Evolutionary conservation across 768 basidiomycete species (phyloP).

Genomic region (Pluteus cervinus): DNA sequence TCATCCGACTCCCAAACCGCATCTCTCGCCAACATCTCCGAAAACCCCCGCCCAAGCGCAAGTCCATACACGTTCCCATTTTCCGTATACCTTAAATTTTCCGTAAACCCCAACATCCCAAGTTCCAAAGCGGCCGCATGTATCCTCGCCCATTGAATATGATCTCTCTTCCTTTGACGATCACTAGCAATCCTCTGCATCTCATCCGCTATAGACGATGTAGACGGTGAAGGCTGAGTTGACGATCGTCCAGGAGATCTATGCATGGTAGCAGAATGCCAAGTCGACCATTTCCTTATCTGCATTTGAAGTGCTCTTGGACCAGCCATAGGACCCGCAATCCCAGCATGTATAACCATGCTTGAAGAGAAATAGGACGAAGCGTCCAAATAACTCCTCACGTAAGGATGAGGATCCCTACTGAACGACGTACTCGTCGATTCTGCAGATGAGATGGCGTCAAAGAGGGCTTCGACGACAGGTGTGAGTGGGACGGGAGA

Average conservation of each 20-base stretch:
- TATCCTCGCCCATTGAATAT: conserved; percentile 63
- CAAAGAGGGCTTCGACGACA: conserved; percentile 49
- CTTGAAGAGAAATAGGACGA: conserved; percentile 42
- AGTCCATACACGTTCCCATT: conserved; percentile 35
- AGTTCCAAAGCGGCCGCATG: conserved; percentile 61
- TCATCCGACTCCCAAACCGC: conserved; percentile 63
- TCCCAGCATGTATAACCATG: conserved; percentile 49
- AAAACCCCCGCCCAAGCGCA: conserved; percentile 40
- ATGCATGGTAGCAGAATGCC: conserved; percentile 35
- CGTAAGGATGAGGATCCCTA: conserved; percentile 33
- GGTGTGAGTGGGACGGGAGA: conserved; percentile 44
- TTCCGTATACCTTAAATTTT: too few relatives aligned
- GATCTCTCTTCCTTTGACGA: conserved; percentile 54
- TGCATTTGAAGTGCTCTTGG: conserved; percentile 53
- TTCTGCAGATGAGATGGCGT: conserved; percentile 37
- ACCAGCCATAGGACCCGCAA: conserved; percentile 49
- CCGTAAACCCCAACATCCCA: conserved; percentile 41
- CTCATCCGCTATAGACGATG: conserved; percentile 44
- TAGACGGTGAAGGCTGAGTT: conserved; percentile 10
- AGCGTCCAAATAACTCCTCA: conserved; percentile 49
- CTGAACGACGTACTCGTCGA: conserved; percentile 21
- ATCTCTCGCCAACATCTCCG: conserved; percentile 57
- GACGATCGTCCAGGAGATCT: conserved; percentile 8
- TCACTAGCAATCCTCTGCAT: conserved; percentile 59
- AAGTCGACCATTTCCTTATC: conserved; percentile 50